These are phyloP conservation scores for Penicillium sp. DNA, from an alignment of 2,329 filamentous ascomycete species.

Conservation along the genomic window DNA sequence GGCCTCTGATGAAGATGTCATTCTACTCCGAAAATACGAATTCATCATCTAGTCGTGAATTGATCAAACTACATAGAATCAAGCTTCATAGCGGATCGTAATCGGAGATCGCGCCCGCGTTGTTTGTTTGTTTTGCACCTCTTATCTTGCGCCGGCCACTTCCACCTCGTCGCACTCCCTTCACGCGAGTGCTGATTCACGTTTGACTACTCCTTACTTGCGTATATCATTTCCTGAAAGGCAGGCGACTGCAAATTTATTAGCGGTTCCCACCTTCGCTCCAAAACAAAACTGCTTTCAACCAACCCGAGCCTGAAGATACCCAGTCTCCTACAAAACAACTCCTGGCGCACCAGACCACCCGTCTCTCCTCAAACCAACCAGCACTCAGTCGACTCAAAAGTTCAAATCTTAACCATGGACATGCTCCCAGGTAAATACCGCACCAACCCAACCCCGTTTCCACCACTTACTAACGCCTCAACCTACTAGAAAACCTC, in stretches of 20 bases:
- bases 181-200: background rate
- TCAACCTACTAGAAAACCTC: conserved; percentile 17
- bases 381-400: background rate
- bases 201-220: background rate
- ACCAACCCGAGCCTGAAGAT: background rate
- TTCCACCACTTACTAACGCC: background rate
- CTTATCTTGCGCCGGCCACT: conserved; percentile 33
- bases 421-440: background rate
- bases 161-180: conserved; percentile 26
- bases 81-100: background rate
- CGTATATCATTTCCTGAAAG: background rate
- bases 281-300: background rate
- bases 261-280: background rate
- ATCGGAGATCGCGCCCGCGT: background rate
- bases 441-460: background rate
- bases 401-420: background rate
- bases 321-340: background rate
- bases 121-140: conserved; percentile 26
- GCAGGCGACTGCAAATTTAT: background rate
- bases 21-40: background rate
- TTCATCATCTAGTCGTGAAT: background rate
- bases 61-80: background rate
- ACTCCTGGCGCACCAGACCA: background rate
- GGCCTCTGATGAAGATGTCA: background rate
- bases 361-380: background rate